Percentiles rank a stretch among this genome's conserved stretches.
phyloP scores from a whole-genome alignment of 495 filamentous ascomycete species.

The Neurospora tetrasperma region DNA sequence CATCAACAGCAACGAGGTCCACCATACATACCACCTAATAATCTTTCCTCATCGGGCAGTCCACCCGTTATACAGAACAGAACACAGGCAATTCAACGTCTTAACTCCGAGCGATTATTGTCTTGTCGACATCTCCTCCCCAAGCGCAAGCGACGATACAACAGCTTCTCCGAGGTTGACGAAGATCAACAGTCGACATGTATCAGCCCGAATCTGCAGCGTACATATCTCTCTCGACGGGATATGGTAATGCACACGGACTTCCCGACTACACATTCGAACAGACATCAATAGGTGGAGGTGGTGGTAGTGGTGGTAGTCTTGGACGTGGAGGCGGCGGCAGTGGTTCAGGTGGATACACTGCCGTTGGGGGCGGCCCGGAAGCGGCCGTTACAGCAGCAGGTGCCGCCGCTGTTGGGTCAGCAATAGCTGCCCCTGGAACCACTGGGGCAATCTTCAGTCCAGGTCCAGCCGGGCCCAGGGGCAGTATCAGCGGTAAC shows the following conservation, averaged over 20 bases:
- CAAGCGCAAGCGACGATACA: too few species aligned
- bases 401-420: neutral
- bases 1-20: neutral
- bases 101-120: too few species aligned
- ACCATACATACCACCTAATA: neutral
- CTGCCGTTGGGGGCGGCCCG: neutral
- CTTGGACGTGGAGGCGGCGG: constrained; percentile 4
- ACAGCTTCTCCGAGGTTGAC: too few species aligned
- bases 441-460: constrained; percentile 19
- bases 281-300: constrained; percentile 26
- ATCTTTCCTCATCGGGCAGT: neutral
- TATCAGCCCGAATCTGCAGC: constrained; percentile 44
- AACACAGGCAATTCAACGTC: neutral
- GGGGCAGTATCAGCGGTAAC: constrained; percentile 19
- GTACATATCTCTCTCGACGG: constrained; percentile 29
- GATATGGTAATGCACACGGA: constrained; percentile 28
- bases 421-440: neutral
- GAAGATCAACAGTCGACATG: constrained; percentile 28
- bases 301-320: neutral
- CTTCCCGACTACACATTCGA: constrained; percentile 36
- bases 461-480: constrained; percentile 11
- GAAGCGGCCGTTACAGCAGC: constrained; percentile 1
- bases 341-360: constrained; percentile 12
- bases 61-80: neutral
- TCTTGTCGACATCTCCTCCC: too few species aligned